Evolutionary conservation across 345 rosid genomes (phyloP).

Genomic region (Salix arbutifolia): DNA sequence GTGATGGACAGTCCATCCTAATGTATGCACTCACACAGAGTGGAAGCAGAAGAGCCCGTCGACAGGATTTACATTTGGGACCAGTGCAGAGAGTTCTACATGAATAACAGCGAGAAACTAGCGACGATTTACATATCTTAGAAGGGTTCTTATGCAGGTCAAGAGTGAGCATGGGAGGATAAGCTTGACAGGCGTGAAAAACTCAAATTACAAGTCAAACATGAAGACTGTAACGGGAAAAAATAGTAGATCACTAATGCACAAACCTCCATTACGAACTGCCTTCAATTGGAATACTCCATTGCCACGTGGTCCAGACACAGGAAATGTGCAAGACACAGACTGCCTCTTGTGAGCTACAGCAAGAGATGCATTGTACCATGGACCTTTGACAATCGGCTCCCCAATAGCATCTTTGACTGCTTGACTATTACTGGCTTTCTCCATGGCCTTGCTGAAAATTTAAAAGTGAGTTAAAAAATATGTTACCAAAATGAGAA

Average conservation of each 20-base stretch:
- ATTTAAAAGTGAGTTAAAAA: not conserved
- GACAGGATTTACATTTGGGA: not conserved
- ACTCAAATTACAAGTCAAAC: not conserved
- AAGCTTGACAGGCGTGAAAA: not conserved
- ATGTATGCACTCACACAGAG: not conserved
- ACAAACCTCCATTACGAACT: constrained; percentile 65
- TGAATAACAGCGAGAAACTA: not conserved
- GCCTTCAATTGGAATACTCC: constrained; percentile 88
- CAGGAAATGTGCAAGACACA: constrained; percentile 91
- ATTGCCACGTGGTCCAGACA: constrained; percentile 65
- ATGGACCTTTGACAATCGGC: constrained; percentile 87
- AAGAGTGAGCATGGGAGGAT: not conserved
- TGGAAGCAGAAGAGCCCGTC: too few species aligned
- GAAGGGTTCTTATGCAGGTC: not conserved
- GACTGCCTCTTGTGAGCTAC: constrained; percentile 84
- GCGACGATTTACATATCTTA: not conserved
- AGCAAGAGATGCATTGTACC: constrained; percentile 95
- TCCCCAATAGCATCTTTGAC: constrained; percentile 81
- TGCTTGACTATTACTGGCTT: constrained; percentile 60
- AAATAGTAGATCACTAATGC: not conserved
- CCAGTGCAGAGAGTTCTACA: not conserved
- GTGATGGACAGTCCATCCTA: too few species aligned
- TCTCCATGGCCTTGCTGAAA: constrained; percentile 87
- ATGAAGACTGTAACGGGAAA: not conserved
- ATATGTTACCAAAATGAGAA: constrained; percentile 1